phyloP scores from a whole-genome alignment of 106 monocot genomes.

The Acorus calamus region DNA sequence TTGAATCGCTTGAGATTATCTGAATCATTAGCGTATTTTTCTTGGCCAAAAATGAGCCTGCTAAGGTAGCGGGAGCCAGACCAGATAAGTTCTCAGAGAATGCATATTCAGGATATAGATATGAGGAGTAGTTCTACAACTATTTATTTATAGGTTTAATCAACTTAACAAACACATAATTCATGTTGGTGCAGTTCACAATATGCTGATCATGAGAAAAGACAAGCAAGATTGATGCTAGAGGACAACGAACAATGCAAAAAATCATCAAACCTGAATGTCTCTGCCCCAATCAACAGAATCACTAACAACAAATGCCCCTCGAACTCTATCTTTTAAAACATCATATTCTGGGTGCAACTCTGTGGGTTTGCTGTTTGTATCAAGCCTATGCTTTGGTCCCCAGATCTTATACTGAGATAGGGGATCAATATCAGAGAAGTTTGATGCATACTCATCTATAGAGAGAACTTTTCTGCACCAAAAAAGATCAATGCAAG shows the following conservation, averaged over 20 bases:
- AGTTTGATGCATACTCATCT: conserved; percentile 84
- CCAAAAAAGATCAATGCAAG: conserved; percentile 8
- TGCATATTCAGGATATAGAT: no score
- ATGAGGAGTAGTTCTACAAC: no score
- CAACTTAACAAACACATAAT: no score
- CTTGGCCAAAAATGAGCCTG: no score
- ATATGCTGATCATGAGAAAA: no score
- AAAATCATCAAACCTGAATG: conserved; percentile 55
- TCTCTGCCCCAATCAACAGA: conserved; percentile 99
- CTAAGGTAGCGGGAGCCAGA: no score
- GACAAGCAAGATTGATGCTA: no score
- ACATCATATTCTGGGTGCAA: conserved; percentile 32
- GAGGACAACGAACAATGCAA: neutral
- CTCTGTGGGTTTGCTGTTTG: conserved; percentile 7
- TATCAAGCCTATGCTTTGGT: conserved; percentile 19
- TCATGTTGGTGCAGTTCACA: no score
- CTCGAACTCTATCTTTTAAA: conserved; percentile 55
- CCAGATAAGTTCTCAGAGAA: no score
- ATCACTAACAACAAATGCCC: conserved; percentile 89
- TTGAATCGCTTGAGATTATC: no score
- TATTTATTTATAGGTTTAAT: no score
- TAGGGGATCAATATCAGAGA: conserved; percentile 80
- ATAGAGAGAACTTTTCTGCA: conserved; percentile 93
- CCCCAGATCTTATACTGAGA: conserved; percentile 57
- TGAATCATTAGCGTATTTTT: no score